phyloP scores from a whole-genome alignment of 2,329 filamentous ascomycete species.

The Claviceps humidiphila region DNA sequence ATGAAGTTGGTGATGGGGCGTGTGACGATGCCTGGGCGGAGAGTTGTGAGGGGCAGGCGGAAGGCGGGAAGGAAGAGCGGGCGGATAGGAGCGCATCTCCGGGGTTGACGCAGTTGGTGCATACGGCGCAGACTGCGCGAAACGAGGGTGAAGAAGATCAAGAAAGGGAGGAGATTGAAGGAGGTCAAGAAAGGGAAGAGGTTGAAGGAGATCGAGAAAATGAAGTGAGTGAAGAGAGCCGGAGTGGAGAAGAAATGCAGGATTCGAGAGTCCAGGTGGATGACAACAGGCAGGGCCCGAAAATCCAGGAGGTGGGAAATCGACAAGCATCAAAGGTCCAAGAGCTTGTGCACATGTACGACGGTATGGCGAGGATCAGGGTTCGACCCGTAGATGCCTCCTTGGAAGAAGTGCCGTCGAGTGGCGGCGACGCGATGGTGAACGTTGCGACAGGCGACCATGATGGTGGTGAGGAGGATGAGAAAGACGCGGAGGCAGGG shows the following conservation, averaged over 20 bases:
- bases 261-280: no score
- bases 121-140: background rate
- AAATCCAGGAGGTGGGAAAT: constrained; percentile 3
- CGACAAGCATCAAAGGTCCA: constrained; percentile 32
- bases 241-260: no score
- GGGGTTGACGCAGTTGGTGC: constrained; percentile 4
- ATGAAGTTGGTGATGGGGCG: background rate
- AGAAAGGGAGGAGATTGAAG: background rate
- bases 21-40: background rate
- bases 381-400: background rate
- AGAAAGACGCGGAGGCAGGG: background rate
- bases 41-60: background rate
- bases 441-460: background rate
- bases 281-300: no score
- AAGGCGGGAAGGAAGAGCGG: background rate
- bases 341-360: constrained; percentile 36
- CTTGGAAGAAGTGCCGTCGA: background rate
- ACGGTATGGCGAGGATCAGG: constrained; percentile 25
- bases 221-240: no score
- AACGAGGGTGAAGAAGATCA: constrained; percentile 7
- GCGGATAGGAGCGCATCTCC: constrained; percentile 9
- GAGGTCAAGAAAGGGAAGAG: background rate
- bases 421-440: background rate
- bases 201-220: no score
- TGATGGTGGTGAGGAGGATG: background rate